Percentiles rank a stretch among this genome's conserved stretches.
Conservation (phyloP, 2,329 filamentous ascomycete genomes). For the Cryphonectria japonica region DNA sequence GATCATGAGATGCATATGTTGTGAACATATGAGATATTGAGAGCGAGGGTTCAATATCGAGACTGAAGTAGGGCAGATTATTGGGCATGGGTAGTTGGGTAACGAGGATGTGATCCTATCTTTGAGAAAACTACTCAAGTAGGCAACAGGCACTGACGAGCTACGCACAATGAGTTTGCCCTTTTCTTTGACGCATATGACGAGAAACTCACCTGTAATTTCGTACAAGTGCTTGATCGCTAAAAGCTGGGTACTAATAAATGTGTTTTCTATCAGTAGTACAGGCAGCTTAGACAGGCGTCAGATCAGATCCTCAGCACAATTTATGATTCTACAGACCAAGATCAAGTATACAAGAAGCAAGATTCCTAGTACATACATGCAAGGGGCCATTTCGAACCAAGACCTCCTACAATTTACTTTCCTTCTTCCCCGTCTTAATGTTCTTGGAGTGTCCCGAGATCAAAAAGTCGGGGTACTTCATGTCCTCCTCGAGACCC, state of each 20-base stretch:
- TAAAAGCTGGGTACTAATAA: neutral
- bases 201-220: neutral
- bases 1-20: neutral
- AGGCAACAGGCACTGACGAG: neutral
- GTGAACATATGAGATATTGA: neutral
- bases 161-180: neutral
- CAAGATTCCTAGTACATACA: neutral
- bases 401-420: conserved; percentile 28
- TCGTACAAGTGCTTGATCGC: neutral
- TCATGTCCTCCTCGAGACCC: conserved; percentile 51
- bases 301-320: neutral
- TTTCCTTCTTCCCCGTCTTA: conserved; percentile 44
- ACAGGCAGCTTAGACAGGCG: neutral
- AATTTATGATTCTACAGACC: neutral
- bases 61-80: neutral
- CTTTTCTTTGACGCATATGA: neutral
- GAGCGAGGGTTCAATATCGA: neutral
- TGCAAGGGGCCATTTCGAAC: neutral
- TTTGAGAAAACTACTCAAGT: neutral
- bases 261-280: neutral
- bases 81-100: neutral
- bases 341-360: neutral
- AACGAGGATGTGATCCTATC: neutral
- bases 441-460: conserved; percentile 45
- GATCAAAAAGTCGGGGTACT: conserved; percentile 57